phyloP scores from a whole-genome alignment of 2,329 filamentous ascomycete species.

The Hyphodiscus sp. region DNA sequence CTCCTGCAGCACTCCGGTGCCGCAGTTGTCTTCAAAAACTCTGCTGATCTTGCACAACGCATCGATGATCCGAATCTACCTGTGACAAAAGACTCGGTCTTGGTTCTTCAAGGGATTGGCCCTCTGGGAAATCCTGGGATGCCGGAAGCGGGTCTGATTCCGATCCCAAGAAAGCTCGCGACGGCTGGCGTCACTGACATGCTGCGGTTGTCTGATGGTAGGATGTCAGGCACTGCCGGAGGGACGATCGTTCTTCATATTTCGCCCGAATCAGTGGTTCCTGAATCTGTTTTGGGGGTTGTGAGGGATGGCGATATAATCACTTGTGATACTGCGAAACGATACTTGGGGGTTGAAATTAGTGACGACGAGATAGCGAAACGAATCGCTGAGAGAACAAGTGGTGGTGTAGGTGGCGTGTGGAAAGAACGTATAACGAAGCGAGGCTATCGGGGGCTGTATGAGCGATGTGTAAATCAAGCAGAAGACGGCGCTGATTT shows the following conservation, averaged over 20 bases:
- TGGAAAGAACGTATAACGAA: neutral
- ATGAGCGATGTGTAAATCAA: neutral
- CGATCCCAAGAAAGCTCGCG: slow-evolving; percentile 42
- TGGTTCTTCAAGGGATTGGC: slow-evolving; percentile 43
- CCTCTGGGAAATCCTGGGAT: slow-evolving; percentile 46
- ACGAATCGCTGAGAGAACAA: neutral
- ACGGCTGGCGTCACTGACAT: slow-evolving; percentile 43
- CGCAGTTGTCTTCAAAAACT: slow-evolving; percentile 43
- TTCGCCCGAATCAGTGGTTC: slow-evolving; percentile 43
- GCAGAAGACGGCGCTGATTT: neutral
- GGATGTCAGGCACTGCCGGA: slow-evolving; percentile 49
- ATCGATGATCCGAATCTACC: slow-evolving; percentile 39
- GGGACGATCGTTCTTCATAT: slow-evolving; percentile 49
- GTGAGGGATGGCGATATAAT: slow-evolving; percentile 43
- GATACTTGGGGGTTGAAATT: slow-evolving; percentile 34
- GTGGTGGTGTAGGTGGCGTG: neutral
- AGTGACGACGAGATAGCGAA: slow-evolving; percentile 20
- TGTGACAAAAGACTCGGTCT: slow-evolving; percentile 38
- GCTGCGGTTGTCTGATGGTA: slow-evolving; percentile 45
- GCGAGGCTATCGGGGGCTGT: neutral
- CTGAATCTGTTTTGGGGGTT: slow-evolving; percentile 41
- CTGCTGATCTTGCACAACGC: slow-evolving; percentile 37
- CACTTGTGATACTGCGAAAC: slow-evolving; percentile 37
- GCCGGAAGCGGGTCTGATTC: slow-evolving; percentile 46
- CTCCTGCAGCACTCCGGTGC: slow-evolving; percentile 39